phyloP scores from a whole-genome alignment of 495 filamentous ascomycete genomes.

The Tetracladium marchalianum region DNA sequence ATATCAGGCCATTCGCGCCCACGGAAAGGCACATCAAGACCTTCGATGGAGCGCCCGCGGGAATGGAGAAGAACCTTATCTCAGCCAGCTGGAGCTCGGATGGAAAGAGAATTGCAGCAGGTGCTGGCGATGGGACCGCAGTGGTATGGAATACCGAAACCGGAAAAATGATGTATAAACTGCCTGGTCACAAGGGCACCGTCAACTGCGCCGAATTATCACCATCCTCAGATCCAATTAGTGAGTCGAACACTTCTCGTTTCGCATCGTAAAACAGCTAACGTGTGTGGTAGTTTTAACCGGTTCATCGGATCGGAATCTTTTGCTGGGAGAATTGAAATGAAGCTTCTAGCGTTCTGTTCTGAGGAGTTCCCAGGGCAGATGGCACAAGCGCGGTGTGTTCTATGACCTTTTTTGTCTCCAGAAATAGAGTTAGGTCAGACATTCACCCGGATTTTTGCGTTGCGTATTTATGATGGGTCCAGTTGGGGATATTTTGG shows the following conservation, averaged over 20 bases:
- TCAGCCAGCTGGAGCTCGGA: constrained; percentile 84
- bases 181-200: constrained; percentile 90
- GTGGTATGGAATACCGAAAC: constrained; percentile 80
- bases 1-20: constrained; percentile 90
- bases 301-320: constrained; percentile 70
- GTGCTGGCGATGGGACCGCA: constrained; percentile 81
- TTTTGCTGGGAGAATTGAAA: constrained; percentile 68
- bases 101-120: constrained; percentile 79
- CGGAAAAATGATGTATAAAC: constrained; percentile 83
- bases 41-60: constrained; percentile 79
- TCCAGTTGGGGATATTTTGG: not conserved
- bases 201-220: constrained; percentile 94
- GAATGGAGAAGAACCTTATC: constrained; percentile 86
- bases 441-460: too few relatives aligned
- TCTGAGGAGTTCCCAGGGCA: too few relatives aligned
- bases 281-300: constrained; percentile 57
- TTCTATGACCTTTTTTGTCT: too few relatives aligned
- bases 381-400: too few relatives aligned
- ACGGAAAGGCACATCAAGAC: constrained; percentile 72
- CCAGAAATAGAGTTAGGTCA: too few relatives aligned
- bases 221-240: constrained; percentile 70
- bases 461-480: too few relatives aligned
- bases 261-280: constrained; percentile 11
- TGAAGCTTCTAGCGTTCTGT: constrained; percentile 19
- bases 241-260: constrained; percentile 47